These are phyloP conservation scores for Apiotrichum domesticum DNA, from an alignment of 1,284 basidiomycete species.

Conservation along the genomic window DNA sequence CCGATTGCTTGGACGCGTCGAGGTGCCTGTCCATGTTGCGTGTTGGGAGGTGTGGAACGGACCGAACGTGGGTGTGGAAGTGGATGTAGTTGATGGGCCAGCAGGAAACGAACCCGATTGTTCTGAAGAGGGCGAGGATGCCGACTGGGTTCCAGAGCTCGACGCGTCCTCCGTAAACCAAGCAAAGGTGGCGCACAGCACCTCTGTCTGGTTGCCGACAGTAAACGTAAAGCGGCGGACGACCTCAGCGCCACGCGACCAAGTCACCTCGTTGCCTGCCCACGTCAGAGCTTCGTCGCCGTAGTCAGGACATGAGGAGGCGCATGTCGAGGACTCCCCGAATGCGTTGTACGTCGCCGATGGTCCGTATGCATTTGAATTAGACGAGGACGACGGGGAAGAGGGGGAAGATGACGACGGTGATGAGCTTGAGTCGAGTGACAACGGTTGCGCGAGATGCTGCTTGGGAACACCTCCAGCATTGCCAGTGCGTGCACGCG, in stretches of 20 bases:
- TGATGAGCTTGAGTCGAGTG: background rate
- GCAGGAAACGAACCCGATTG: background rate
- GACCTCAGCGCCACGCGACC: constrained; percentile 64
- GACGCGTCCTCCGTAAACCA: background rate
- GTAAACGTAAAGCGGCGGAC: constrained; percentile 64
- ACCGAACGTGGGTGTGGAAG: constrained; percentile 30
- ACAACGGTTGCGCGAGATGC: constrained; percentile 4
- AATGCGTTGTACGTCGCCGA: background rate
- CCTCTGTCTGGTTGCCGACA: constrained; percentile 58
- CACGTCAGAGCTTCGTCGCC: constrained; percentile 59
- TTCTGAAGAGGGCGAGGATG: no score
- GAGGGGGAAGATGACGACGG: background rate
- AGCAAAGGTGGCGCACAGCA: constrained; percentile 70
- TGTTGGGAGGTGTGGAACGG: constrained; percentile 39
- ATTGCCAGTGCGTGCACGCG: background rate
- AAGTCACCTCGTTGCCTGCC: constrained; percentile 61
- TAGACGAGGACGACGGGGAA: background rate
- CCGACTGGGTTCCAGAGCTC: no score
- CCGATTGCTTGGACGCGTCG: background rate
- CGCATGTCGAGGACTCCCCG: no score
- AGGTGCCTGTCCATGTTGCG: background rate
- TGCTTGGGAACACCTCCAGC: background rate
- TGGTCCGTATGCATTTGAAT: background rate
- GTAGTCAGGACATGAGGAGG: background rate
- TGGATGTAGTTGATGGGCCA: background rate